Base-by-base conservation (phyloP, 176 grass and related monocot genomes). In the Eragrostis curvula region DNA sequence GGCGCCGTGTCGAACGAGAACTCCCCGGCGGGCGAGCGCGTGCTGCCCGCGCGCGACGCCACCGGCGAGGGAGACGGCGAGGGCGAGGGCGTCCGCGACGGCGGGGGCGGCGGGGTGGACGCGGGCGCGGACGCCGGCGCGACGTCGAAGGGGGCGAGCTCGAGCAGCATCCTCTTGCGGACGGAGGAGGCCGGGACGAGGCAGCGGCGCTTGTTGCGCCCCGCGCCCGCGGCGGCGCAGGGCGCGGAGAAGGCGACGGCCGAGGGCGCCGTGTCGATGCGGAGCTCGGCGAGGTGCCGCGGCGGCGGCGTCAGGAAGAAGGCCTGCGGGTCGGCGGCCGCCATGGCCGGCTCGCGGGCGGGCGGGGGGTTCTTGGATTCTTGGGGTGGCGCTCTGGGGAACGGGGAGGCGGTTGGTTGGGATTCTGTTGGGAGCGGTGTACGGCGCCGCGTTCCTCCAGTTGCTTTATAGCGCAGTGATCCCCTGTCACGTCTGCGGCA, bases 81-180 rank as follows among this genome's bases (percentile, higher is more conserved):
- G 30, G 21, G 32, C 39, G 7, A 3, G 32, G 74, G 51, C 56
- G 73, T 7, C 7, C 66, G 21, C 39, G 75, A 65, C 24, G 43
- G n/a, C 29, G 52, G 24, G 0, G 75, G 48, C 24, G 43, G n/a
- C 29, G 52, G 24, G 0, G 74, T 32, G 14, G 78, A n/a, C 49
- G 78, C 8, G 39, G 62, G 15, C 9, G 29, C 13, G 12, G 81
- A 55, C 6, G 13, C 21, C 16, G 61, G 15, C 2, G 29, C 29
- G 36, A 46, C 10, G 6, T 43, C 71, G 48, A 76, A 84, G 62
- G 82, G 82, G 39, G 4, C 15, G 7, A 84, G 63, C 72, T 84
- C 82, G 49, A 84, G 82, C 5, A 77, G 72, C 72, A 84, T 75
- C 62, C 73, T 68, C 82, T 84, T 84, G 82, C 82, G 72, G 23